Percentiles rank a stretch among this genome's conserved stretches.
phyloP scores from a whole-genome alignment of 768 basidiomycete species.

The Boletus edulis region DNA sequence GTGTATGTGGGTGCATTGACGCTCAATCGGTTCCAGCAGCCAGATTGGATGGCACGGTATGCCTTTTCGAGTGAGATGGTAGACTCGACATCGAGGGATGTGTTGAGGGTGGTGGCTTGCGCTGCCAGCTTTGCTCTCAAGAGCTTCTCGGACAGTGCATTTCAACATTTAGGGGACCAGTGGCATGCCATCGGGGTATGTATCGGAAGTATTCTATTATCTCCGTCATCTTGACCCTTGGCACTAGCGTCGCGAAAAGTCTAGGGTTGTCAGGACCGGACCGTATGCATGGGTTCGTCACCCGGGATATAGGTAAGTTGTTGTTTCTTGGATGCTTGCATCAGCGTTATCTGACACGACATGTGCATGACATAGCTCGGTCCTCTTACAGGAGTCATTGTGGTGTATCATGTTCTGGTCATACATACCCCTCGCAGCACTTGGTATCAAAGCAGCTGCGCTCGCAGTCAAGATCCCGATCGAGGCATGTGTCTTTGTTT shows the following conservation, averaged over 20 bases:
- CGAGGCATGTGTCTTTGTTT: slow-evolving; percentile 18
- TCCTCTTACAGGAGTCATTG: slow-evolving; percentile 15
- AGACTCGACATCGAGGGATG: slow-evolving; percentile 9
- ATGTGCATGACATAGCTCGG: slow-evolving; percentile 1
- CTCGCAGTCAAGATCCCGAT: slow-evolving; percentile 33
- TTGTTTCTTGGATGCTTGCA: not conserved
- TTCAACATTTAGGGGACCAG: slow-evolving; percentile 23
- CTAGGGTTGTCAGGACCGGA: slow-evolving; percentile 30
- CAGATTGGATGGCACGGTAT: slow-evolving; percentile 28
- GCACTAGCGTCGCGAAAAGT: slow-evolving; percentile 27
- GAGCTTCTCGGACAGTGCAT: not conserved
- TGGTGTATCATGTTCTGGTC: slow-evolving; percentile 33
- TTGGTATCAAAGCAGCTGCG: slow-evolving; percentile 14
- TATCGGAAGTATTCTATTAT: too few species aligned
- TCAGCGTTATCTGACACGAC: not conserved
- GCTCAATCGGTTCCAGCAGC: slow-evolving; percentile 26
- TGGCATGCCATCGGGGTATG: slow-evolving; percentile 28
- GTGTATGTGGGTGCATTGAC: slow-evolving; percentile 23
- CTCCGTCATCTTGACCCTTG: too few species aligned
- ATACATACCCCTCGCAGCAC: slow-evolving; percentile 22
- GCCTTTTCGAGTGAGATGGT: not conserved
- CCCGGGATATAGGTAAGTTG: slow-evolving; percentile 28
- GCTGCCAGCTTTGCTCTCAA: slow-evolving; percentile 9
- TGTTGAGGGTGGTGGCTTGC: slow-evolving; percentile 20
- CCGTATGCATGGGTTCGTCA: slow-evolving; percentile 36